Evolutionary conservation across 2,329 filamentous ascomycete species (phyloP), one percentile per base, ranked within the genome.

Genomic region (Davidsoniella australis): DNA sequence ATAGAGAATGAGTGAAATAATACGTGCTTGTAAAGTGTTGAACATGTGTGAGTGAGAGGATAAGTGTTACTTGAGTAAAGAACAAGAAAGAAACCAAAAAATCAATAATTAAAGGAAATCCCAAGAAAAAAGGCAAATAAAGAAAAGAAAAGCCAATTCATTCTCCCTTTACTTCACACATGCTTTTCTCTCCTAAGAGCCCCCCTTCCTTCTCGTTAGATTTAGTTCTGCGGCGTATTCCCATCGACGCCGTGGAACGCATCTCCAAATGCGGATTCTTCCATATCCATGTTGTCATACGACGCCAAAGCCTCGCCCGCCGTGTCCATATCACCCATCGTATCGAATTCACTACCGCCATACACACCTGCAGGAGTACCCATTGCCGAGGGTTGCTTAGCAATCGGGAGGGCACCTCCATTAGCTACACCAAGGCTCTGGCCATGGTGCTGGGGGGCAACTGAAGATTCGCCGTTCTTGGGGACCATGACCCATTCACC

Each of bases 221-320:
- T 17, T 58, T 61, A 2, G 64, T 64, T 24, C 65, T 68, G 47
- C 58, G 62, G 8, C 60, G 60, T 40, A 46, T 50, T 45, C 8
- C 39, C 45, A 51, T 68, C 71, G 10, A 78, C 72, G 4, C 73
- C 76, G 57, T 87, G 82, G 63, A 89, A 85, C 0, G 85, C 85
- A 57, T 91, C 83, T 2, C 83, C 85, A 65, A 91, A 91, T 1
- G 83, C 85, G 36, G 80, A 85, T 58, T 87, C 82, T 43, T 85
- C 82, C 68, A 86, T 73, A 54, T 80, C 81, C 66, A 80, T 73
- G 56, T 73, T 70, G 47, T 80, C 62, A 59, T 74, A 72, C n/a
- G 75, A 74, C 2, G 78, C 78, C 36, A 86, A 65, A 3, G 80
- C 82, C 58, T 85, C 80, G 12, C 79, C 81, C 0, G 80, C 82